phyloP scores from a whole-genome alignment of 2,329 filamentous ascomycete species.

The Aciculosporium take region DNA sequence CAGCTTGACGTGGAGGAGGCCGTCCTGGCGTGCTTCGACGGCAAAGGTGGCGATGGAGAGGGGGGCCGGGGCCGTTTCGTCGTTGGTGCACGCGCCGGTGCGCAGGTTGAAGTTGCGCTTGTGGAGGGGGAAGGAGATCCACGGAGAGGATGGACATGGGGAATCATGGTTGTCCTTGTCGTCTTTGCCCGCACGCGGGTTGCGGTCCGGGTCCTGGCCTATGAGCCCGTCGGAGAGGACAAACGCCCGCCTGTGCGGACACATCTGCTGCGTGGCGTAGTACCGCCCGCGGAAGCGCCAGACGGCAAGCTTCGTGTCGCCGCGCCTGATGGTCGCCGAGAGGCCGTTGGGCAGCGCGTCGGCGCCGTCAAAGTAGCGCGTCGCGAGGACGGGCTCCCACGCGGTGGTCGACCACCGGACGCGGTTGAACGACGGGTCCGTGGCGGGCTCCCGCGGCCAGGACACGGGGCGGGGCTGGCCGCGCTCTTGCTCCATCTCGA shows the following conservation, averaged over 20 bases:
- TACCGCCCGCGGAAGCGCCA: slow-evolving; percentile 71
- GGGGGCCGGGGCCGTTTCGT: slow-evolving; percentile 46
- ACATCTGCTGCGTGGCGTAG: slow-evolving; percentile 89
- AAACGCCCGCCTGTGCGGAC: slow-evolving; percentile 81
- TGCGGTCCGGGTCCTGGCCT: slow-evolving; percentile 41
- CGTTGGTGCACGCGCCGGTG: slow-evolving; percentile 59
- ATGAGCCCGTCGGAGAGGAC: slow-evolving; percentile 77
- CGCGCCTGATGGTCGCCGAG: slow-evolving; percentile 65
- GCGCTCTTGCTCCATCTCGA: slow-evolving; percentile 60
- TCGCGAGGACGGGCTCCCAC: slow-evolving; percentile 70
- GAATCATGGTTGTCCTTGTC: neutral
- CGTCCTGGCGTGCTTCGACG: slow-evolving; percentile 57
- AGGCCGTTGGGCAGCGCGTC: slow-evolving; percentile 56
- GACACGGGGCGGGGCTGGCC: slow-evolving; percentile 59
- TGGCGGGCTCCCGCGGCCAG: slow-evolving; percentile 57
- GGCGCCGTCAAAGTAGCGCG: slow-evolving; percentile 50
- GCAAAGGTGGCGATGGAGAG: slow-evolving; percentile 75
- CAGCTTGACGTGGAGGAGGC: slow-evolving; percentile 65
- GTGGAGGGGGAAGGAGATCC: slow-evolving; percentile 77
- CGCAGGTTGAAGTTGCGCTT: slow-evolving; percentile 78
- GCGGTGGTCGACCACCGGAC: slow-evolving; percentile 46
- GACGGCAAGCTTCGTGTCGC: slow-evolving; percentile 77
- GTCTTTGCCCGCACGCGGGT: slow-evolving; percentile 20
- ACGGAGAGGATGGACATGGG: slow-evolving; percentile 32
- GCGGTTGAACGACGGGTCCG: slow-evolving; percentile 65